Conservation (phyloP, 2,329 filamentous ascomycete genomes). For the Exophiala phaeomuriformis region DNA sequence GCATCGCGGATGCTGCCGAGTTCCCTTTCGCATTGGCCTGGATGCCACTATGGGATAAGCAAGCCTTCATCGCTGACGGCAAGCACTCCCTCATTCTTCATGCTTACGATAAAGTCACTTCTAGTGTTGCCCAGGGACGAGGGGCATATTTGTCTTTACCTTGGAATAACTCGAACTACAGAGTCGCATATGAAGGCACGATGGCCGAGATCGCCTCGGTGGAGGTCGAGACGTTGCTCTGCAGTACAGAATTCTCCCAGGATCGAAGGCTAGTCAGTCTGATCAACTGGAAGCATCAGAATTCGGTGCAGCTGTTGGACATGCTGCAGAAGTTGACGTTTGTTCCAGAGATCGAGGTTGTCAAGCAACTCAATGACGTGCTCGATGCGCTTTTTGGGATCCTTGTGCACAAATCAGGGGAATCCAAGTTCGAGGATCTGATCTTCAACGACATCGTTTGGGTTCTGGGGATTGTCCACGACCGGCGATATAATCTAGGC, state of each 20-base stretch:
- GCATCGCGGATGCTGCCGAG: slow-evolving; percentile 75
- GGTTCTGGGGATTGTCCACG: slow-evolving; percentile 86
- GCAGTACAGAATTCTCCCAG: slow-evolving; percentile 91
- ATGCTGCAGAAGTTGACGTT: slow-evolving; percentile 80
- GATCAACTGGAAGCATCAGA: slow-evolving; percentile 74
- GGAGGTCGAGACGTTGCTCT: slow-evolving; percentile 74
- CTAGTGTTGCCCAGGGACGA: slow-evolving; percentile 61
- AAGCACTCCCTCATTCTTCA: slow-evolving; percentile 75
- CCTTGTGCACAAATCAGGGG: slow-evolving; percentile 80
- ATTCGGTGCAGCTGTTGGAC: slow-evolving; percentile 62
- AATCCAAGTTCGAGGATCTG: slow-evolving; percentile 85
- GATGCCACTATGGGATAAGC: slow-evolving; percentile 87
- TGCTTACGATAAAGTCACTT: slow-evolving; percentile 85
- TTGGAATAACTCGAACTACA: slow-evolving; percentile 51
- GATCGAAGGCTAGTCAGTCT: slow-evolving; percentile 78
- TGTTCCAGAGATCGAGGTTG: slow-evolving; percentile 93
- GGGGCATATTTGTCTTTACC: slow-evolving; percentile 81
- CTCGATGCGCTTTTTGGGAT: slow-evolving; percentile 88
- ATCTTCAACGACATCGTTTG: slow-evolving; percentile 86
- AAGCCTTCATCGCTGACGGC: slow-evolving; percentile 84
- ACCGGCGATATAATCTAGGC: slow-evolving; percentile 83
- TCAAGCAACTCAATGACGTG: slow-evolving; percentile 84
- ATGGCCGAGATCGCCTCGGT: slow-evolving; percentile 75
- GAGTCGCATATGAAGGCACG: slow-evolving; percentile 58
- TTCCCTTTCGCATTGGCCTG: slow-evolving; percentile 87